Evolutionary conservation across 768 basidiomycete species (phyloP).

Genomic region (Xerocomellus amylosporus): DNA sequence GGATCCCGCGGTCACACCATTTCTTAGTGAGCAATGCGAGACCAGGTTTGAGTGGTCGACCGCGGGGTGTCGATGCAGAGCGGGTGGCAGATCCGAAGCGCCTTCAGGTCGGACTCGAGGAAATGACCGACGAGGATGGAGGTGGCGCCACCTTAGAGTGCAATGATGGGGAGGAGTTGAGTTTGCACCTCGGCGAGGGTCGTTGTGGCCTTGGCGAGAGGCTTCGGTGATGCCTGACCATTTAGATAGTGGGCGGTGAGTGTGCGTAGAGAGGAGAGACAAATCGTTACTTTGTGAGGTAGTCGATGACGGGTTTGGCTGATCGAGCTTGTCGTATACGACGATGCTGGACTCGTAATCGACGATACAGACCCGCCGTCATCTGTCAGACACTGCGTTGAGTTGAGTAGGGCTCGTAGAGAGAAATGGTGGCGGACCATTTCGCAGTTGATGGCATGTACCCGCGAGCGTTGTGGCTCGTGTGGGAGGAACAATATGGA

Average conservation of each 20-base stretch:
- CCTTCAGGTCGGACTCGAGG: slow-evolving; percentile 89
- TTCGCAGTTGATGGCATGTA: slow-evolving; percentile 93
- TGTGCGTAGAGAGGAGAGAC: background rate
- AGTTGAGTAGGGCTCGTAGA: background rate
- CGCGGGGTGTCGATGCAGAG: slow-evolving; percentile 88
- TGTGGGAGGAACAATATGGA: slow-evolving; percentile 31
- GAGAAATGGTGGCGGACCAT: slow-evolving; percentile 60
- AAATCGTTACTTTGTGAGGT: slow-evolving; percentile 74
- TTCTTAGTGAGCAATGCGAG: no score
- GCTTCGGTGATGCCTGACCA: slow-evolving; percentile 93
- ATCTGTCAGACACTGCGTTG: slow-evolving; percentile 67
- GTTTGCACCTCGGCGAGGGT: slow-evolving; percentile 78
- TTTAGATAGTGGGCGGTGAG: slow-evolving; percentile 34
- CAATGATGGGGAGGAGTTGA: slow-evolving; percentile 24
- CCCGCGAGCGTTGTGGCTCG: slow-evolving; percentile 40
- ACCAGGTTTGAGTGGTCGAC: no score
- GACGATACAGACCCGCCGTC: slow-evolving; percentile 84
- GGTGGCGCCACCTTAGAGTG: no score
- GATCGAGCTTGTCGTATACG: slow-evolving; percentile 87
- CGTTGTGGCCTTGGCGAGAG: slow-evolving; percentile 66
- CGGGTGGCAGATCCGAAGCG: slow-evolving; percentile 83
- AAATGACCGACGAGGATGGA: no score
- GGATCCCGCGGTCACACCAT: no score
- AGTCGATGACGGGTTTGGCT: slow-evolving; percentile 78
- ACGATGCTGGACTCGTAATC: slow-evolving; percentile 71